Percentiles rank a stretch among this genome's conserved stretches.
phyloP scores from a whole-genome alignment of 1,139 yeast species.

The Blastobotrys illinoisensis region DNA sequence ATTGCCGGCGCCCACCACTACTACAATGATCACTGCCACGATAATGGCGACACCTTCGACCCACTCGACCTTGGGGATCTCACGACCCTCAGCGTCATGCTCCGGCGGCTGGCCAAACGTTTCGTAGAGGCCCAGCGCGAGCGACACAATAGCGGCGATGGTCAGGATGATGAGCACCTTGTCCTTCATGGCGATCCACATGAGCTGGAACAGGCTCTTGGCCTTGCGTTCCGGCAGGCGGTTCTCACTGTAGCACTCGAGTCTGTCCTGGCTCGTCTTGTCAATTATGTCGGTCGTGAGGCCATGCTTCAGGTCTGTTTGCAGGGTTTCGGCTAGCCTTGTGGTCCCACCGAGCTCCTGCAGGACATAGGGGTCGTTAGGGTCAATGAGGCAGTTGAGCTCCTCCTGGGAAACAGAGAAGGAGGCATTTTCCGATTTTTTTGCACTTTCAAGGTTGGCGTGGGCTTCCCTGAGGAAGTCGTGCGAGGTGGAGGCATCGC shows the following conservation, averaged over 20 bases:
- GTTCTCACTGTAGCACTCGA: constrained; percentile 57
- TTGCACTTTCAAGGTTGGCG: background rate
- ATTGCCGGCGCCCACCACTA: constrained; percentile 86
- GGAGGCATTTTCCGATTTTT: background rate
- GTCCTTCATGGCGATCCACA: constrained; percentile 85
- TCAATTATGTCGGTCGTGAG: constrained; percentile 21
- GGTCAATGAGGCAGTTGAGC: constrained; percentile 35
- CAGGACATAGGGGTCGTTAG: constrained; percentile 36
- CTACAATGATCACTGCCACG: constrained; percentile 86
- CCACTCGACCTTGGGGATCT: constrained; percentile 84
- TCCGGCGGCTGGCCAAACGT: constrained; percentile 80
- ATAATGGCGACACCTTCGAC: constrained; percentile 98
- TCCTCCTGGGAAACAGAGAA: constrained; percentile 29
- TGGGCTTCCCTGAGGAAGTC: constrained; percentile 4
- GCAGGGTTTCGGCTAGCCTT: constrained; percentile 28
- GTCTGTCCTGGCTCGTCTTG: constrained; percentile 31
- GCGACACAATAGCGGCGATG: constrained; percentile 81
- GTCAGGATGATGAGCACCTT: constrained; percentile 79
- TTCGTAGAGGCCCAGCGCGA: constrained; percentile 88
- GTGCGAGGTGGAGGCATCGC: constrained; percentile 3
- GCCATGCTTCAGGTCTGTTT: constrained; percentile 31
- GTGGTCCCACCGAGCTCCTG: constrained; percentile 28
- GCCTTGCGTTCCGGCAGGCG: constrained; percentile 61
- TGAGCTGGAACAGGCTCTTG: constrained; percentile 61
- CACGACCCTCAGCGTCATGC: constrained; percentile 69